These are phyloP conservation scores for Escallonia rubra DNA, from an alignment of 129 eudicot species.

Conservation along the genomic window DNA sequence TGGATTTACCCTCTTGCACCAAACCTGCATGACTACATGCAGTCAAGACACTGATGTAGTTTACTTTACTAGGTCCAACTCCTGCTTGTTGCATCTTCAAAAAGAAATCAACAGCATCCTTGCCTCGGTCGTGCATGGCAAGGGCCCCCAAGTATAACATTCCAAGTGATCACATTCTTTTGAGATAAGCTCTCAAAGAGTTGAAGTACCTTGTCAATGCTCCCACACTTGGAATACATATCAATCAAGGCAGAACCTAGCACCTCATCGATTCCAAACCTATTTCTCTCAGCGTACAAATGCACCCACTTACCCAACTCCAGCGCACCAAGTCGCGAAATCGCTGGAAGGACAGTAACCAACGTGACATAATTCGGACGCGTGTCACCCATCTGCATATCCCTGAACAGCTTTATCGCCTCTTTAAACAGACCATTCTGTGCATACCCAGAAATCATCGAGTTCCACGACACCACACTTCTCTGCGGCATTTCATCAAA, in stretches of 20 bases:
- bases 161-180: constrained; percentile 53
- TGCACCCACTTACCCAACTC: no score
- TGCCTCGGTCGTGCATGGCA: constrained; percentile 45
- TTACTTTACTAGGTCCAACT: constrained; percentile 34
- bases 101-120: constrained; percentile 30
- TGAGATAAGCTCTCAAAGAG: constrained; percentile 30
- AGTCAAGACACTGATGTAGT: constrained; percentile 35
- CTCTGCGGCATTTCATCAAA: no score
- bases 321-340: no score
- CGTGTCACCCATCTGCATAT: no score
- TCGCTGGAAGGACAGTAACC: no score
- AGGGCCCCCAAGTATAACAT: constrained; percentile 47
- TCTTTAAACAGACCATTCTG: no score
- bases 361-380: no score
- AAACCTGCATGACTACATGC: constrained; percentile 65
- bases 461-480: no score
- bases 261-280: constrained; percentile 26
- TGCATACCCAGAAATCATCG: no score
- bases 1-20: constrained; percentile 35
- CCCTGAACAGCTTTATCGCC: no score
- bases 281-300: constrained; percentile 31
- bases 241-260: no score
- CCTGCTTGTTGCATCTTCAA: constrained; percentile 32
- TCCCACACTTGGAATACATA: constrained; percentile 61
- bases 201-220: constrained; percentile 42